Evolutionary conservation across 306 rosid genomes (phyloP), one percentile per base, ranked within the genome.

Genomic region (Rosa rugosa): DNA sequence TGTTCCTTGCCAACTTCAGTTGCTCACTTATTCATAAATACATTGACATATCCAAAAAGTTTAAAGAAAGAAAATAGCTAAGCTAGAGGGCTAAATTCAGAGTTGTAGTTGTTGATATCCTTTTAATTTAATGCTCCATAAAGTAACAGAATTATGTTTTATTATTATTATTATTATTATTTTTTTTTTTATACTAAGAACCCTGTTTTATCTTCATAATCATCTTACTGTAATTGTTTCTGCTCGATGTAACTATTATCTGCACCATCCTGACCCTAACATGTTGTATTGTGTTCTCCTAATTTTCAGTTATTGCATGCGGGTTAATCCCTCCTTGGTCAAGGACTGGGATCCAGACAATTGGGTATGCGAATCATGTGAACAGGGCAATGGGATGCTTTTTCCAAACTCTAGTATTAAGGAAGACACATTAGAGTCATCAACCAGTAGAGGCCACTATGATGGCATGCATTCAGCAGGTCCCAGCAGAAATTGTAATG

Each of bases 281-380:
- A 51, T 51, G 56, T 51, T 51, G 56, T 47, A 54, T 25, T 71
- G 25, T 25, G 54, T 62, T 76, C 62, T 51, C 47, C 81, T 70
- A 67, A 41, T 31, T 78, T 87, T 77, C 89, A 93, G 98, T 75
- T 91, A 88, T 68, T 93, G 97, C 86, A 88, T 88, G 90, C 69
- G 27, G 56, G 62, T 51, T 51, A 51, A 8, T 3, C 41, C 0
- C 4, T 77, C 7, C 8, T 10, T 17, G n/a, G 56, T 14, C 0
- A n/a, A 51, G 56, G 56, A 4, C 1, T 1, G 13, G 79, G 23
- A 27, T 76, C 92, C 86, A 4, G 73, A 80, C 4, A 56, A 66
- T 11, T 94, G 97, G 98, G 11, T 80, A n/a, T 94, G 98, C 76
- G 89, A 84, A 31, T 18, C 82, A 27, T 94, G 98, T 79, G 51